Evolutionary conservation across 306 rosid genomes (phyloP).

Genomic region (Acacia melanoxylon): DNA sequence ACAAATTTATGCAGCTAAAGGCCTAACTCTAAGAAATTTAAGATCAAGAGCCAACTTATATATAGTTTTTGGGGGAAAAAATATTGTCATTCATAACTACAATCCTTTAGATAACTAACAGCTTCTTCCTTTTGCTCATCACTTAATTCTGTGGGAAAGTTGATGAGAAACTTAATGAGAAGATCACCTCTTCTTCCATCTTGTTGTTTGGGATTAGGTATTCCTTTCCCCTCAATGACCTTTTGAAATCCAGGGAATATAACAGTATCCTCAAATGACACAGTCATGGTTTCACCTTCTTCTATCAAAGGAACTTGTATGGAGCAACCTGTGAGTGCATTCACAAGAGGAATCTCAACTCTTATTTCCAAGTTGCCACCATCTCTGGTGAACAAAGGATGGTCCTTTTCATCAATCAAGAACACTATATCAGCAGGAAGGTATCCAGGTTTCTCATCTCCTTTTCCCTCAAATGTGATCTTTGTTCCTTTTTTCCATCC

Average conservation of each 20-base stretch:
- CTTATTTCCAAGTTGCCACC: constrained; percentile 72
- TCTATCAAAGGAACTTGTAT: constrained; percentile 73
- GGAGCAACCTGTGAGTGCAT: constrained; percentile 82
- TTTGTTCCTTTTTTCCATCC: constrained; percentile 93
- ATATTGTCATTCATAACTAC: constrained; percentile 38
- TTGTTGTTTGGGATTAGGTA: constrained; percentile 56
- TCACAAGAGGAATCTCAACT: constrained; percentile 66
- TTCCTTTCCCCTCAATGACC: constrained; percentile 76
- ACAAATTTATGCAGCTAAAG: background rate
- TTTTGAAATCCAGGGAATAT: constrained; percentile 71
- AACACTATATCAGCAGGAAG: constrained; percentile 84
- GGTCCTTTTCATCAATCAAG: constrained; percentile 66
- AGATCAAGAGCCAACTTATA: background rate
- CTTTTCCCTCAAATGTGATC: constrained; percentile 83
- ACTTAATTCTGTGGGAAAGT: constrained; percentile 60
- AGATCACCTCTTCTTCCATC: constrained; percentile 68
- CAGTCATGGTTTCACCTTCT: constrained; percentile 66
- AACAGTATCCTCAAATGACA: constrained; percentile 62
- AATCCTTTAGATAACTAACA: constrained; percentile 55
- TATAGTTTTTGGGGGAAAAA: background rate
- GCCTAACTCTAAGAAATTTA: background rate
- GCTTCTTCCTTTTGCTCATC: constrained; percentile 62
- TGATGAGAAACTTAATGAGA: constrained; percentile 59
- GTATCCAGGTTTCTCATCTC: constrained; percentile 89
- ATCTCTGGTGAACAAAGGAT: constrained; percentile 60